phyloP scores from a whole-genome alignment of 73 alveolate genomes.

The Symbiodinium natans region DNA sequence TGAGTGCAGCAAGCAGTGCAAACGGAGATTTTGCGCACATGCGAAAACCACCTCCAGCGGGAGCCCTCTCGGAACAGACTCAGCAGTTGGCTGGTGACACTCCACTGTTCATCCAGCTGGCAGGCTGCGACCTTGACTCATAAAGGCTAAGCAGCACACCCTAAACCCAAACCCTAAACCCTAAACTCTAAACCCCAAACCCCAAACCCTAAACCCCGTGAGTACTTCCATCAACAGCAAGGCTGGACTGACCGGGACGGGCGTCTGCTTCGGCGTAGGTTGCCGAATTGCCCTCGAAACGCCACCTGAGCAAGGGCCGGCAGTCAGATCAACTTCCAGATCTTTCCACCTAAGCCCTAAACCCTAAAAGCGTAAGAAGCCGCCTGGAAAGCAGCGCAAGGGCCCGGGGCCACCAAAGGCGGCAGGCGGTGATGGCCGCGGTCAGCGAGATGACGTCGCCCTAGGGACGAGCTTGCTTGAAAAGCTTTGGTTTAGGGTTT shows the following conservation, averaged over 20 bases:
- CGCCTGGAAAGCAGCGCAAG: background rate
- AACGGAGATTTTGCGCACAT: no score
- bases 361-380: background rate
- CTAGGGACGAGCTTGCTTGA: background rate
- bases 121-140: slow-evolving; percentile 31
- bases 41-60: background rate
- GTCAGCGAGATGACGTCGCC: slow-evolving; percentile 8
- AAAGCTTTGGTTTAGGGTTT: background rate
- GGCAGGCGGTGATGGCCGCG: background rate
- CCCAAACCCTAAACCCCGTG: background rate
- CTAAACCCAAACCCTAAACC: background rate
- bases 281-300: background rate
- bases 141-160: background rate
- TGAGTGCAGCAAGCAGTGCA: no score
- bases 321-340: no score
- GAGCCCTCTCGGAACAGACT: slow-evolving; percentile 26
- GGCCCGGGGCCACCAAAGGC: background rate
- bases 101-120: slow-evolving; percentile 49
- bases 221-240: background rate
- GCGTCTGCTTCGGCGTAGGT: background rate
- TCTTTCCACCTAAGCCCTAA: no score
- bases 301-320: slow-evolving; percentile 1
- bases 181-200: background rate
- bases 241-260: background rate
- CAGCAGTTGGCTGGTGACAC: background rate